phyloP scores from a whole-genome alignment of 2,329 filamentous ascomycete species.

The Daldinia sp. region DNA sequence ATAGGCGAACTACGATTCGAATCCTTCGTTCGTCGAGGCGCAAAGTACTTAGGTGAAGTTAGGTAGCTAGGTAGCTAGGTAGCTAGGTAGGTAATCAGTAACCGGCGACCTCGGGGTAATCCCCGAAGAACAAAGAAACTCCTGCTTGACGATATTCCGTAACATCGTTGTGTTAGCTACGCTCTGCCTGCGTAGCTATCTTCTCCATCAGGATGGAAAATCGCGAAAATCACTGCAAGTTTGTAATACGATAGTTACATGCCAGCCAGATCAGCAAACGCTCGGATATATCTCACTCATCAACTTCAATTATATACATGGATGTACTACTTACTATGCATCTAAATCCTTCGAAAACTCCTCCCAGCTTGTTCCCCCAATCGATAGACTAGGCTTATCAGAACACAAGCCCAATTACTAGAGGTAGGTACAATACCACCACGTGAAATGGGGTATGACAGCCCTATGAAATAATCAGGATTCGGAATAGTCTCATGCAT shows the following conservation, averaged over 20 bases:
- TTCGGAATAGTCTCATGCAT: constrained; percentile 27
- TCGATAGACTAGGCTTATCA: constrained; percentile 26
- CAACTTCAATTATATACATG: constrained; percentile 35
- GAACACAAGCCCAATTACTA: constrained; percentile 16
- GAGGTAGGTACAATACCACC: constrained; percentile 33
- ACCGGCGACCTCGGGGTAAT: constrained; percentile 14
- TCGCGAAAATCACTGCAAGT: background rate
- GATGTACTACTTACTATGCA: constrained; percentile 31
- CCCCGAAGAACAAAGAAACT: constrained; percentile 10
- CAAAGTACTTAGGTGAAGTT: background rate
- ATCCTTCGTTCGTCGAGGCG: constrained; percentile 21
- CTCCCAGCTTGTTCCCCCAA: constrained; percentile 10
- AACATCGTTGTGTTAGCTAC: constrained; percentile 6
- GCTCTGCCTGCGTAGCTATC: constrained; percentile 5
- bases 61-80: constrained; percentile 8
- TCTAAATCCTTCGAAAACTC: constrained; percentile 34
- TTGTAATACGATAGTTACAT: constrained; percentile 15
- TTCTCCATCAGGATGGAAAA: constrained; percentile 6
- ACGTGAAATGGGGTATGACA: constrained; percentile 41
- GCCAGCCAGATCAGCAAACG: constrained; percentile 17
- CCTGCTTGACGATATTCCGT: constrained; percentile 16
- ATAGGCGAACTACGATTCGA: constrained; percentile 13
- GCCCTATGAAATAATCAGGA: constrained; percentile 31
- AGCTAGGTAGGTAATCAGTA: constrained; percentile 9
- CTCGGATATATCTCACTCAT: constrained; percentile 37